These are phyloP conservation scores for Dactylellina sp. DNA, from an alignment of 2,329 filamentous ascomycete genomes.

Conservation along the genomic window DNA sequence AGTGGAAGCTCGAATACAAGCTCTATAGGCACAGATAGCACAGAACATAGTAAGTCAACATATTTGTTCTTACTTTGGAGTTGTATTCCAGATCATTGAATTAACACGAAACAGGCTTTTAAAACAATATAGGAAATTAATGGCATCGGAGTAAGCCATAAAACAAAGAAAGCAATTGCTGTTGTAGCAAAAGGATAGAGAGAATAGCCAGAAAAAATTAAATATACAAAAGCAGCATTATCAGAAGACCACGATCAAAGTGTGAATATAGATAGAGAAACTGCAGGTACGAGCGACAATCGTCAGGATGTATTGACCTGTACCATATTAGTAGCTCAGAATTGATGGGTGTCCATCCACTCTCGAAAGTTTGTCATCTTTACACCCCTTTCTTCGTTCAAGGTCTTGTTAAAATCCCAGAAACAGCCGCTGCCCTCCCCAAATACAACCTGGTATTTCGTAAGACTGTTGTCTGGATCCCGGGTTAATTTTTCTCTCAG, in stretches of 20 bases:
- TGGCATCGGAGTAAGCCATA: not conserved
- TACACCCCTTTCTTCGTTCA: slow-evolving; percentile 69
- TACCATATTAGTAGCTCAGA: slow-evolving; percentile 12
- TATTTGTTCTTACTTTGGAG: slow-evolving; percentile 1
- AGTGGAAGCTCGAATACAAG: slow-evolving; percentile 60
- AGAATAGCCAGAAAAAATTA: not conserved
- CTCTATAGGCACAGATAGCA: slow-evolving; percentile 60
- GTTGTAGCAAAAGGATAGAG: not conserved
- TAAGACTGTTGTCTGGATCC: slow-evolving; percentile 67
- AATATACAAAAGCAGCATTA: too few relatives aligned
- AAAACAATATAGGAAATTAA: slow-evolving; percentile 8
- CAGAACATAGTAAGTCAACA: slow-evolving; percentile 59
- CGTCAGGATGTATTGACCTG: not conserved
- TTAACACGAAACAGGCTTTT: slow-evolving; percentile 26
- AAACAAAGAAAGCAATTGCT: slow-evolving; percentile 10
- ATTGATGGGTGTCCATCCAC: slow-evolving; percentile 54
- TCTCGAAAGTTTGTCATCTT: slow-evolving; percentile 44
- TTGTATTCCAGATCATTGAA: slow-evolving; percentile 2
- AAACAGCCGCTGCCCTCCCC: slow-evolving; percentile 70
- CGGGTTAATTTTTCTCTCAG: slow-evolving; percentile 66
- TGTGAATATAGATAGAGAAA: not conserved
- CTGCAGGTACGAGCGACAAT: slow-evolving; percentile 2
- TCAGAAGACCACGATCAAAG: too few relatives aligned
- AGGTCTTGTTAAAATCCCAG: slow-evolving; percentile 70
- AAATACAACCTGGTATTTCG: slow-evolving; percentile 74